Conservation (phyloP, 192 early-diverging fungal species). For the Piromyces sp. region DNA sequence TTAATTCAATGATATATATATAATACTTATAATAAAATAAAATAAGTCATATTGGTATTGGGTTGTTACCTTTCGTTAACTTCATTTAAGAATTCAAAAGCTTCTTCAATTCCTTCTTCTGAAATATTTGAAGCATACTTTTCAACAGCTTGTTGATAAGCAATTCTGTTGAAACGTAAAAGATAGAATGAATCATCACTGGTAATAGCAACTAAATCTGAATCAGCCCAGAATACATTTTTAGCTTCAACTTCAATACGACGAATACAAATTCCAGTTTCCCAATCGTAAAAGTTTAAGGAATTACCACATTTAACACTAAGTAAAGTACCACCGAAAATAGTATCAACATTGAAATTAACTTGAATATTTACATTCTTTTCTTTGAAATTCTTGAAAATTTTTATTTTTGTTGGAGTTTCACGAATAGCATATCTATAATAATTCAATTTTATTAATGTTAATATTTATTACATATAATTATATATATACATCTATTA, state of each 20-base stretch:
- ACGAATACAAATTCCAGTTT: constrained; percentile 72
- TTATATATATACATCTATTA: not conserved
- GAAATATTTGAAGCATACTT: constrained; percentile 37
- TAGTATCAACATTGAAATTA: constrained; percentile 71
- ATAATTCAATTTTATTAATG: too few relatives aligned
- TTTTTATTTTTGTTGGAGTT: constrained; percentile 66
- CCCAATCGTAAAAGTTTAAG: constrained; percentile 96
- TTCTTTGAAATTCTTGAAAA: constrained; percentile 95
- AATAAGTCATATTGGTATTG: too few relatives aligned
- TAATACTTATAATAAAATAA: too few relatives aligned
- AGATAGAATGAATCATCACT: constrained; percentile 90
- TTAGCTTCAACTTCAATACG: constrained; percentile 83
- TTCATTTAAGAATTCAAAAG: constrained; percentile 86
- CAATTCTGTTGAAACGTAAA: constrained; percentile 77
- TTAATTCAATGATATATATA: too few relatives aligned
- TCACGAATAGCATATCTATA: constrained; percentile 80
- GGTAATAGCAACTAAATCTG: constrained; percentile 76
- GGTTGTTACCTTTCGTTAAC: constrained; percentile 57
- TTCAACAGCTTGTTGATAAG: constrained; percentile 56
- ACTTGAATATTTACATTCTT: constrained; percentile 46
- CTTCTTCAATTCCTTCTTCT: constrained; percentile 93
- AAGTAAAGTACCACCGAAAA: constrained; percentile 82
- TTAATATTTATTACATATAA: too few relatives aligned
- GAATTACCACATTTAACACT: constrained; percentile 60
- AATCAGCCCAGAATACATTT: constrained; percentile 85